Evolutionary conservation across 768 basidiomycete species (phyloP).

Genomic region (Mycena filopes): DNA sequence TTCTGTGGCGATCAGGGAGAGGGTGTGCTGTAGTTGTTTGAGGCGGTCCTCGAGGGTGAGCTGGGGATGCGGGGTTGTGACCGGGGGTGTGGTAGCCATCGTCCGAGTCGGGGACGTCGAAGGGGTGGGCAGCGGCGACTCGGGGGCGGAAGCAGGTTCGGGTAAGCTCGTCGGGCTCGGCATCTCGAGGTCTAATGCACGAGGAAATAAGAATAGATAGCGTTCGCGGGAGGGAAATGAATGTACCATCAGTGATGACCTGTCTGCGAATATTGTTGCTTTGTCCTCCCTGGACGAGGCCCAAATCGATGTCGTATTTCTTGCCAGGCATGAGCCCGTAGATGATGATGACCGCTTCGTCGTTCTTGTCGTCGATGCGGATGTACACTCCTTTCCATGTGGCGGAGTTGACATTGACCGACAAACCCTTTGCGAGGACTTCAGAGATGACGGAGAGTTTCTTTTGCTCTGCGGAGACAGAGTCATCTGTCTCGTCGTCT

Average conservation of each 20-base stretch:
- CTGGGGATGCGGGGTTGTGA: conserved; percentile 43
- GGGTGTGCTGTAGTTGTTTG: conserved; percentile 70
- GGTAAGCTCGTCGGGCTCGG: conserved; percentile 25
- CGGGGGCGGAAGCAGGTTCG: conserved; percentile 50
- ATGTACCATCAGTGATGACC: conserved; percentile 74
- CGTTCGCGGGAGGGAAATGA: conserved; percentile 17
- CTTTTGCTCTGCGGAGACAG: conserved; percentile 38
- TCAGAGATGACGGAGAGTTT: conserved; percentile 65
- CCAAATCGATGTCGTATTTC: conserved; percentile 91
- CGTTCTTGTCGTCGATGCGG: conserved; percentile 80
- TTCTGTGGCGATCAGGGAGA: conserved; percentile 72
- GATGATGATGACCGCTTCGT: conserved; percentile 92
- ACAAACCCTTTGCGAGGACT: conserved; percentile 77
- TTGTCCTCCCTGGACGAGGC: conserved; percentile 71
- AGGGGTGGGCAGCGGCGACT: conserved; percentile 48
- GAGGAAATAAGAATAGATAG: conserved; percentile 17
- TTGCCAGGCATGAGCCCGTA: conserved; percentile 90
- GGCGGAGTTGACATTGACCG: conserved; percentile 82
- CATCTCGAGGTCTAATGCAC: conserved; percentile 27
- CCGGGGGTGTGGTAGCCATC: conserved; percentile 40
- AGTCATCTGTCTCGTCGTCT: conserved; percentile 43
- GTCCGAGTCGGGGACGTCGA: conserved; percentile 53
- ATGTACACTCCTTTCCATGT: conserved; percentile 85
- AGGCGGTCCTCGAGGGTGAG: conserved; percentile 76
- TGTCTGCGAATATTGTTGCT: conserved; percentile 62